phyloP scores from a whole-genome alignment of 2,329 filamentous ascomycete genomes.

The Cryphonectria japonica region DNA sequence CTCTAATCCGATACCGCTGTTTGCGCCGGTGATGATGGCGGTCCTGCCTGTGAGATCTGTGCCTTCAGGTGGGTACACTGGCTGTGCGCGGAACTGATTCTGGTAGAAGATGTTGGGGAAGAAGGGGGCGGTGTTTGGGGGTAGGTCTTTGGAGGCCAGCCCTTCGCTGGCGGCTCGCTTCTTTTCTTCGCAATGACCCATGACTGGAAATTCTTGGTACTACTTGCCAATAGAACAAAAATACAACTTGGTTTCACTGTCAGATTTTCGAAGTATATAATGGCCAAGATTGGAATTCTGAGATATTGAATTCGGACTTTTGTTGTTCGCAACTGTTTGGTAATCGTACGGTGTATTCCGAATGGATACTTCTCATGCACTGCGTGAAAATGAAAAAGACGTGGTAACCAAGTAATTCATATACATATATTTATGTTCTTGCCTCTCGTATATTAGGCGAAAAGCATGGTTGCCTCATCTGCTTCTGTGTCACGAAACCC shows the following conservation, averaged over 20 bases:
- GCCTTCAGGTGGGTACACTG: conserved; percentile 41
- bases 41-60: conserved; percentile 34
- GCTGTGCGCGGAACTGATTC: conserved; percentile 14
- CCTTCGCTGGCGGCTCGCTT: neutral
- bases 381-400: neutral
- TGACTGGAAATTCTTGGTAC: neutral
- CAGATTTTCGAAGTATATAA: no score
- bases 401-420: neutral
- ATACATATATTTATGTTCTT: neutral
- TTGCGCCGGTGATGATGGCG: conserved; percentile 45
- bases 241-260: no score
- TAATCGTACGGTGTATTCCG: neutral
- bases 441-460: no score
- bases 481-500: neutral
- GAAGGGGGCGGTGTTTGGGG: conserved; percentile 1
- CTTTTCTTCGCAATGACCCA: neutral
- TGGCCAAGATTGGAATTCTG: neutral
- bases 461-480: no score
- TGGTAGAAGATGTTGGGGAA: conserved; percentile 11
- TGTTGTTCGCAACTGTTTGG: no score
- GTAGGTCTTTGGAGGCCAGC: conserved; percentile 7
- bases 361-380: neutral
- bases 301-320: no score
- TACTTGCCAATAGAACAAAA: neutral
- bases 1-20: conserved; percentile 45